Evolutionary conservation across 192 early-diverging fungal genomes (phyloP).

Genomic region (Lunasporangiospora selenospora): DNA sequence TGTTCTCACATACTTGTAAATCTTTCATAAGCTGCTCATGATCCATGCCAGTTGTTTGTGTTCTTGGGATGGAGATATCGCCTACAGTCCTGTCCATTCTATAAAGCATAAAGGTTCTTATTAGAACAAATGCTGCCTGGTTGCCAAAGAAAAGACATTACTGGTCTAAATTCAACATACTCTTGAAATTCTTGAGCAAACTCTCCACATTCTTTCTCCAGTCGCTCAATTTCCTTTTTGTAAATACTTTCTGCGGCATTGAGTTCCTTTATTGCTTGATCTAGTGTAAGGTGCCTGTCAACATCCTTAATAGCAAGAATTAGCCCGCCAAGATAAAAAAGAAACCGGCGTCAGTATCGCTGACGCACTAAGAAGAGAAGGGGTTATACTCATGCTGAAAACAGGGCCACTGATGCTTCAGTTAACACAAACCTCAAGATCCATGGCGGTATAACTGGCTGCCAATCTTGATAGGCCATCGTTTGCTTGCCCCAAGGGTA

Average conservation of each 20-base stretch:
- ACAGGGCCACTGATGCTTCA: no score
- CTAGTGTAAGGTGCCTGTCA: slow-evolving; percentile 37
- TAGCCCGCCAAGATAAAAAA: no score
- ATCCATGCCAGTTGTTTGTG: background rate
- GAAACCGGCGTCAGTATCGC: no score
- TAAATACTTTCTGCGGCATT: slow-evolving; percentile 21
- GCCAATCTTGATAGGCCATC: no score
- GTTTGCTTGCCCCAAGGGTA: no score
- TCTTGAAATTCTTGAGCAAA: slow-evolving; percentile 37
- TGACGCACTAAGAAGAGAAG: no score
- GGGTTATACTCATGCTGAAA: no score
- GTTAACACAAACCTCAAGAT: no score
- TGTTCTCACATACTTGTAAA: slow-evolving; percentile 7
- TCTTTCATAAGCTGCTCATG: slow-evolving; percentile 9
- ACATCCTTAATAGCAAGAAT: slow-evolving; percentile 18
- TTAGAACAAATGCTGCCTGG: no score
- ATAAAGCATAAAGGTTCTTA: background rate
- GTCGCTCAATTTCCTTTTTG: slow-evolving; percentile 16
- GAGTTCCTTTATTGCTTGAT: slow-evolving; percentile 43
- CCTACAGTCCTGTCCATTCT: slow-evolving; percentile 30
- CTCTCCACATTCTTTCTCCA: slow-evolving; percentile 17
- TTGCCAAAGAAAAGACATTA: background rate
- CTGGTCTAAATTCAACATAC: slow-evolving; percentile 7
- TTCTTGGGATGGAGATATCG: background rate
- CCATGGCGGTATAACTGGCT: no score